These are phyloP conservation scores for Suhomyces tanzawaensis DNA, from an alignment of 805 yeast genomes.

Conservation along the genomic window DNA sequence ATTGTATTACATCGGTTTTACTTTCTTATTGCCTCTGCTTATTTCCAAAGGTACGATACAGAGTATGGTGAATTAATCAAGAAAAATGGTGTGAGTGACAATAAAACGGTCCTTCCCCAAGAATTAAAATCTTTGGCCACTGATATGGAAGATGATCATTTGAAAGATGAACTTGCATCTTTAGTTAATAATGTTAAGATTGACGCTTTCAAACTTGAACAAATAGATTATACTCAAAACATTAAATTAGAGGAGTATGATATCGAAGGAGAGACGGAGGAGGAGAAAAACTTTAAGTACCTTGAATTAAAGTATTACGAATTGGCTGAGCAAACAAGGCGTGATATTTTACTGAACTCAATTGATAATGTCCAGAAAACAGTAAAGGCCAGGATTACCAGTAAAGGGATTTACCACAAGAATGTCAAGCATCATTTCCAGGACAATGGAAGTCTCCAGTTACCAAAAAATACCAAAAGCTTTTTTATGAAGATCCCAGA, in stretches of 20 bases:
- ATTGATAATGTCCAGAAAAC: conserved; percentile 26
- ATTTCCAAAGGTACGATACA: conserved; percentile 50
- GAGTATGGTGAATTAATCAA: conserved; percentile 29
- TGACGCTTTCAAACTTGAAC: conserved; percentile 8
- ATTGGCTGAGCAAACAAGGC: conserved; percentile 36
- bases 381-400: conserved; percentile 21
- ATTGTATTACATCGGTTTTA: conserved; percentile 72
- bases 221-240: conserved; percentile 1
- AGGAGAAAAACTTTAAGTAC: conserved; percentile 14
- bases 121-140: conserved; percentile 7
- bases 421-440: conserved; percentile 7
- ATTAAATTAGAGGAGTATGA: conserved; percentile 5
- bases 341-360: conserved; percentile 30
- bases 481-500: conserved; percentile 30
- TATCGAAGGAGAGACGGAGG: not conserved
- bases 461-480: conserved; percentile 35
- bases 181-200: conserved; percentile 18
- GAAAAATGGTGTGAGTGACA: conserved; percentile 9
- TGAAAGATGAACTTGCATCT: conserved; percentile 21
- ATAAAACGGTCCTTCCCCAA: conserved; percentile 2
- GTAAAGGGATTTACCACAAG: conserved; percentile 16
- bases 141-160: conserved; percentile 7
- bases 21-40: conserved; percentile 74
- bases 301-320: conserved; percentile 31
- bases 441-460: conserved; percentile 29